A percentile compares a stretch with the other conserved stretches of the same genome.
Conservation (phyloP, 2,329 filamentous ascomycete genomes). For the Phoma sp. region DNA sequence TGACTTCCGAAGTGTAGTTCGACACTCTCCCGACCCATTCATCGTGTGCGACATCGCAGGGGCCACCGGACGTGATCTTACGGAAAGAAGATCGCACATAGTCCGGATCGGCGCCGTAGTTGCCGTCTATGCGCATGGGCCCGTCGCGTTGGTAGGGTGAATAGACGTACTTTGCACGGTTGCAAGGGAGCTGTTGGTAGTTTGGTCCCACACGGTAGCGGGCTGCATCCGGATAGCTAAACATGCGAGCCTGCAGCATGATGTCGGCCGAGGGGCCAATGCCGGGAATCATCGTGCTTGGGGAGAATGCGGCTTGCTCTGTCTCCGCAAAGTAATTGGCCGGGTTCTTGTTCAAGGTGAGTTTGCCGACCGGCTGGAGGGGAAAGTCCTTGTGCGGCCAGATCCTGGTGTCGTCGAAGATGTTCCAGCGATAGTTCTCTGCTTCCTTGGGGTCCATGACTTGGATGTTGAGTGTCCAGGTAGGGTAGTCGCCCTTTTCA, state of each 20-base stretch:
- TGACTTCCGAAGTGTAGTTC: slow-evolving; percentile 42
- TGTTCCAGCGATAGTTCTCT: slow-evolving; percentile 54
- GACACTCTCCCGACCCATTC: slow-evolving; percentile 27
- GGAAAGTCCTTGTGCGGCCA: slow-evolving; percentile 61
- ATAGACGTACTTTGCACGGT: slow-evolving; percentile 37
- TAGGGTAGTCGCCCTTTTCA: slow-evolving; percentile 52
- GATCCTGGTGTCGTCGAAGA: slow-evolving; percentile 64
- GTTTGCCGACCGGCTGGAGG: slow-evolving; percentile 55
- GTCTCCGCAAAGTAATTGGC: slow-evolving; percentile 73
- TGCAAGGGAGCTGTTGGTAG: slow-evolving; percentile 56
- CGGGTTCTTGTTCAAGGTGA: slow-evolving; percentile 60
- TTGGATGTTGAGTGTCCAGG: slow-evolving; percentile 62
- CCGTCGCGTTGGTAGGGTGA: slow-evolving; percentile 41
- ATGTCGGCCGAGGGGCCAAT: slow-evolving; percentile 68
- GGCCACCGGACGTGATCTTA: slow-evolving; percentile 4
- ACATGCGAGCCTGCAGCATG: slow-evolving; percentile 65
- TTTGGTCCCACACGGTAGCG: slow-evolving; percentile 56
- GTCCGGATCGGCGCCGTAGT: slow-evolving; percentile 55
- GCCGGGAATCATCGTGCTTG: slow-evolving; percentile 68
- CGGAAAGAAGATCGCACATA: slow-evolving; percentile 47
- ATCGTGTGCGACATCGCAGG: slow-evolving; percentile 31
- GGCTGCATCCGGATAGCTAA: slow-evolving; percentile 66
- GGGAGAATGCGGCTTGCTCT: slow-evolving; percentile 71
- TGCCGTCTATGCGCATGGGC: slow-evolving; percentile 43
- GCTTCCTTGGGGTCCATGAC: slow-evolving; percentile 61